Percentiles rank a stretch among this genome's conserved stretches.
These are phyloP conservation scores for Aspergillus alliaceus DNA, from an alignment of 2,329 filamentous ascomycete species.

Conservation along the genomic window DNA sequence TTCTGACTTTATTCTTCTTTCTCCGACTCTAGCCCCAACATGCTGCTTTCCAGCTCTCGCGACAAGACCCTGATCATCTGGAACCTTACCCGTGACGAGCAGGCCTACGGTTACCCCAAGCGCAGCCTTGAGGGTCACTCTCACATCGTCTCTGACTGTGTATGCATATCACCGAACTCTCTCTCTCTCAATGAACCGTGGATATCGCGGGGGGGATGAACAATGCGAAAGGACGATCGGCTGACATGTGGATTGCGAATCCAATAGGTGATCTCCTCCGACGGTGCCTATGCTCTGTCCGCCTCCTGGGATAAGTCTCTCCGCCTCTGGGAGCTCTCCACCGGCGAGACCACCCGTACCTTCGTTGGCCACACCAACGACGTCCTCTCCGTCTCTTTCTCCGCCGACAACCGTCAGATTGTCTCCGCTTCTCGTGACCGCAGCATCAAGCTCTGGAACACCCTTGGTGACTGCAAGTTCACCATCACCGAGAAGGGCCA, in stretches of 20 bases:
- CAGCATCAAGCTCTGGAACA: conserved; percentile 99
- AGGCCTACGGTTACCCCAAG: conserved; percentile 98
- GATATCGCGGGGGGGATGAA: conserved; percentile 1
- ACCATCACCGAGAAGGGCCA: conserved; percentile 99
- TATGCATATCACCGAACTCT: conserved; percentile 63
- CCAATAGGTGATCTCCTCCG: conserved; percentile 91
- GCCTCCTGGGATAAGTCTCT: conserved; percentile 99
- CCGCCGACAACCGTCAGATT: conserved; percentile 99
- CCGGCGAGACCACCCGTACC: conserved; percentile 93
- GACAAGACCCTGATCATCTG: conserved; percentile 99
- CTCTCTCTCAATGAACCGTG: conserved; percentile 7
- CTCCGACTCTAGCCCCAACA: conserved; percentile 74
- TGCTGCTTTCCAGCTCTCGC: conserved; percentile 95
- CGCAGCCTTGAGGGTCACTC: conserved; percentile 98
- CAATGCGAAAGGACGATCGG: conserved; percentile 22
- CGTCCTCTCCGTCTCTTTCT: conserved; percentile 99
- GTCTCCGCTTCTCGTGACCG: conserved; percentile 97
- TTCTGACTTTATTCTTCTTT: conserved; percentile 37
- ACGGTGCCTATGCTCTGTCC: conserved; percentile 98
- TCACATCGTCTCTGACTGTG: conserved; percentile 99
- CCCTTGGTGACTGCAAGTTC: conserved; percentile 99
- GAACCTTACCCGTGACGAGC: conserved; percentile 99
- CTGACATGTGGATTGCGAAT: conserved; percentile 25
- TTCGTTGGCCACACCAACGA: conserved; percentile 99
- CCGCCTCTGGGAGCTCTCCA: conserved; percentile 98